A percentile compares a stretch with the other conserved stretches of the same genome.
Conservation (phyloP, 2,329 filamentous ascomycete genomes). For the Ascochyta clinopodiicola region DNA sequence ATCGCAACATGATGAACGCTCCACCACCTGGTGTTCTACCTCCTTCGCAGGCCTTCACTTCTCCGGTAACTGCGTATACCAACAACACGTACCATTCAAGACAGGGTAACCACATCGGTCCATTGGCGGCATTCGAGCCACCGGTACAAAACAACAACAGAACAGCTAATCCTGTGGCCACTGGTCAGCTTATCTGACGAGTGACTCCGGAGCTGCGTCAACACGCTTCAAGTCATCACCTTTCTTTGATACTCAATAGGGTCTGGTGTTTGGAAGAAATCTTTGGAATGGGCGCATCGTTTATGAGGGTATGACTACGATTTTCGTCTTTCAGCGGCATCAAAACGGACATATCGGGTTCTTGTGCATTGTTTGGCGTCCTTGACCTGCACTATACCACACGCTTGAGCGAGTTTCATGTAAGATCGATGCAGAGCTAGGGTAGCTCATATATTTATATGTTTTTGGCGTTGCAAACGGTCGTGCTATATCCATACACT, state of each 20-base stretch:
- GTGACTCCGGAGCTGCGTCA: background rate
- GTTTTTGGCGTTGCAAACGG: constrained; percentile 25
- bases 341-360: constrained; percentile 21
- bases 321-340: constrained; percentile 34
- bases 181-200: constrained; percentile 41
- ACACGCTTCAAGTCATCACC: background rate
- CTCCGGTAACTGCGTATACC: constrained; percentile 33
- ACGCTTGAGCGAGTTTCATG: constrained; percentile 11
- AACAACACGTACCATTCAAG: constrained; percentile 41
- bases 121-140: constrained; percentile 33
- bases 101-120: constrained; percentile 28
- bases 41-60: constrained; percentile 33
- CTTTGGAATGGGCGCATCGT: constrained; percentile 12
- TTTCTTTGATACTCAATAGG: constrained; percentile 9
- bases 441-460: constrained; percentile 3
- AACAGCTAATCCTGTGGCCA: constrained; percentile 40
- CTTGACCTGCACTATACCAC: constrained; percentile 17
- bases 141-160: constrained; percentile 34
- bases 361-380: constrained; percentile 16
- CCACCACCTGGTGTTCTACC: constrained; percentile 32
- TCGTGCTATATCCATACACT: background rate
- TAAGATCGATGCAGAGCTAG: constrained; percentile 5
- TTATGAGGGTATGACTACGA: constrained; percentile 18
- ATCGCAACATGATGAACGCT: constrained; percentile 40
- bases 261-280: constrained; percentile 6